Evolutionary conservation across 257 asterid species (phyloP).

Genomic region (Capsicum pubescens): DNA sequence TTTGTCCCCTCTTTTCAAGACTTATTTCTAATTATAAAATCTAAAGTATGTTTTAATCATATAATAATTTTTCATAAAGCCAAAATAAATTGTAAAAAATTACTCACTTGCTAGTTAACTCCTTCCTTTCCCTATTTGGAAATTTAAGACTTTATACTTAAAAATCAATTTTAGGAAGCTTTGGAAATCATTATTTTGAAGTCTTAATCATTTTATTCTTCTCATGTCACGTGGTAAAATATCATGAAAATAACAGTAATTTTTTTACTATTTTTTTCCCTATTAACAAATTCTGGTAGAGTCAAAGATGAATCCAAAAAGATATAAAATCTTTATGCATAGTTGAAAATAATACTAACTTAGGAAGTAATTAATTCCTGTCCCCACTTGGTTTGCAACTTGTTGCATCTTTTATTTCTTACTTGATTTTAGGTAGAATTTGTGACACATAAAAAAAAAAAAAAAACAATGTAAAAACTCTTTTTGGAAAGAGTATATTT

Average conservation of each 20-base stretch:
- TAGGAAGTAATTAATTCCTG: neutral
- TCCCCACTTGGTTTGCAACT: neutral
- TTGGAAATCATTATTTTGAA: neutral
- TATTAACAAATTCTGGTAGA: neutral
- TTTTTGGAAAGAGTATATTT: neutral
- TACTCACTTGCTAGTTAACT: neutral
- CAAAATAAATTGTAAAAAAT: neutral
- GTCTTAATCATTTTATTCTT: conserved; percentile 14
- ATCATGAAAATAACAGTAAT: neutral
- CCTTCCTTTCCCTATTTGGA: neutral
- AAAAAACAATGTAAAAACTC: no score
- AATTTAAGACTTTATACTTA: neutral
- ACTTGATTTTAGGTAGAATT: neutral
- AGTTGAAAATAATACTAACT: neutral
- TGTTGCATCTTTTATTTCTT: neutral
- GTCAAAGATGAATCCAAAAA: neutral
- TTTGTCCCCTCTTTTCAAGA: neutral
- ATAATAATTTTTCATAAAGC: neutral
- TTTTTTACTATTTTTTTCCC: neutral
- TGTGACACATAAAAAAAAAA: neutral
- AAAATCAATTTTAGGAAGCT: neutral
- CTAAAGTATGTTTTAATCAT: neutral
- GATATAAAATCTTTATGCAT: neutral
- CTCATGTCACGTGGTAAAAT: neutral
- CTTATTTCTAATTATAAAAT: neutral